Conservation (phyloP, 345 rosid species). For the Anastatica hierochuntica region DNA sequence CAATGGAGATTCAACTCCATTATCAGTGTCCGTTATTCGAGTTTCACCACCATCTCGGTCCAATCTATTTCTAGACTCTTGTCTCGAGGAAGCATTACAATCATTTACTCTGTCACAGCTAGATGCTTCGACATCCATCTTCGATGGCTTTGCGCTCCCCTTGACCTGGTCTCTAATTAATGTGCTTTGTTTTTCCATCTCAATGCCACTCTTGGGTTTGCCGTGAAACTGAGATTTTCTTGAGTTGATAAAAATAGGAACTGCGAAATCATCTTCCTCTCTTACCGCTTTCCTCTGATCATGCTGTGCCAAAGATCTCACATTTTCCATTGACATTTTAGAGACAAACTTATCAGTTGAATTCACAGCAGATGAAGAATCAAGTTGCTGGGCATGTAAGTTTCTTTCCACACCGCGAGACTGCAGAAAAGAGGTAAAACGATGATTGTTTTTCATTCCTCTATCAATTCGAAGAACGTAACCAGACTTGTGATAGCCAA, state of each 20-base stretch:
- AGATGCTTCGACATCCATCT: constrained; percentile 19
- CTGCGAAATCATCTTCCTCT: constrained; percentile 70
- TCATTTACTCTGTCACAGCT: constrained; percentile 23
- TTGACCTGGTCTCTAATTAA: constrained; percentile 18
- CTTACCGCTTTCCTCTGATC: constrained; percentile 33
- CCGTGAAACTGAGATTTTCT: constrained; percentile 20
- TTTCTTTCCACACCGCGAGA: constrained; percentile 36
- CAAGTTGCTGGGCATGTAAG: constrained; percentile 23
- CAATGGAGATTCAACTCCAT: constrained; percentile 19
- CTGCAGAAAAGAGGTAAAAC: constrained; percentile 25
- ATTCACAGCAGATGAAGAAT: constrained; percentile 27
- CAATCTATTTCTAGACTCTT: constrained; percentile 21
- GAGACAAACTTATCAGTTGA: constrained; percentile 30
- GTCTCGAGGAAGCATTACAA: constrained; percentile 25
- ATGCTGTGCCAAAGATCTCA: constrained; percentile 22
- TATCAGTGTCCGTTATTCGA: constrained; percentile 20
- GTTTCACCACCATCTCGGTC: constrained; percentile 16
- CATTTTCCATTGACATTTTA: constrained; percentile 26
- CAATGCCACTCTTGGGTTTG: constrained; percentile 25
- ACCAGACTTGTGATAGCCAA: neutral
- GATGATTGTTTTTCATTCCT: neutral
- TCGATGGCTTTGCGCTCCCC: constrained; percentile 22
- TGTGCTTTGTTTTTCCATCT: constrained; percentile 24
- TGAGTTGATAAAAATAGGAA: constrained; percentile 52
- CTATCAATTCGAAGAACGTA: neutral